Evolutionary conservation across 2,329 filamentous ascomycete species (phyloP).

Genomic region (Lachnellula hyalina): DNA sequence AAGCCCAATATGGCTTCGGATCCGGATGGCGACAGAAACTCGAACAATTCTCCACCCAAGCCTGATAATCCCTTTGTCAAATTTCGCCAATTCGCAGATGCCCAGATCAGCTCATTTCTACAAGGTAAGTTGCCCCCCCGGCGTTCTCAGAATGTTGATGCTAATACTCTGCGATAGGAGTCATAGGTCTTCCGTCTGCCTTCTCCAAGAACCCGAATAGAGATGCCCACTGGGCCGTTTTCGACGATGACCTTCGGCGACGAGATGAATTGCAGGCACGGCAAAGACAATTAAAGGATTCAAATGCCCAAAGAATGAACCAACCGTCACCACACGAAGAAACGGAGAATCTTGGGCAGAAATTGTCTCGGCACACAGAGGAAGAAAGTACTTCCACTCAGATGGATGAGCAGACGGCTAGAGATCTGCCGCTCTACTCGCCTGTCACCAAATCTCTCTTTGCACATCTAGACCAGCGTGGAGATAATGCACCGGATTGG

Average conservation of each 20-base stretch:
- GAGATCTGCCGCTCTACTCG: slow-evolving; percentile 27
- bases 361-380: slow-evolving; percentile 1
- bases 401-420: neutral
- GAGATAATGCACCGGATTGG: slow-evolving; percentile 50
- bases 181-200: slow-evolving; percentile 30
- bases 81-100: slow-evolving; percentile 28
- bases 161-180: slow-evolving; percentile 7
- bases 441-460: slow-evolving; percentile 22
- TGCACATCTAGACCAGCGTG: slow-evolving; percentile 9
- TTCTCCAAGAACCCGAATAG: slow-evolving; percentile 20
- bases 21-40: slow-evolving; percentile 15
- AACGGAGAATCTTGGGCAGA: slow-evolving; percentile 15
- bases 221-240: slow-evolving; percentile 22
- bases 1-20: slow-evolving; percentile 19
- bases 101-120: slow-evolving; percentile 28
- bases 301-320: slow-evolving; percentile 9
- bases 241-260: slow-evolving; percentile 25
- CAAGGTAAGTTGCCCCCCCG: slow-evolving; percentile 12
- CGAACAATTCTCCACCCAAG: slow-evolving; percentile 12
- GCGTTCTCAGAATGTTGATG: neutral
- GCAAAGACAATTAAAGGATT: slow-evolving; percentile 19
- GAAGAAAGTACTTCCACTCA: neutral
- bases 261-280: slow-evolving; percentile 24
- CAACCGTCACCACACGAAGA: neutral
- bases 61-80: slow-evolving; percentile 29